These are phyloP conservation scores for Xerocomus potaroensis DNA, from an alignment of 768 basidiomycete species.

Conservation along the genomic window DNA sequence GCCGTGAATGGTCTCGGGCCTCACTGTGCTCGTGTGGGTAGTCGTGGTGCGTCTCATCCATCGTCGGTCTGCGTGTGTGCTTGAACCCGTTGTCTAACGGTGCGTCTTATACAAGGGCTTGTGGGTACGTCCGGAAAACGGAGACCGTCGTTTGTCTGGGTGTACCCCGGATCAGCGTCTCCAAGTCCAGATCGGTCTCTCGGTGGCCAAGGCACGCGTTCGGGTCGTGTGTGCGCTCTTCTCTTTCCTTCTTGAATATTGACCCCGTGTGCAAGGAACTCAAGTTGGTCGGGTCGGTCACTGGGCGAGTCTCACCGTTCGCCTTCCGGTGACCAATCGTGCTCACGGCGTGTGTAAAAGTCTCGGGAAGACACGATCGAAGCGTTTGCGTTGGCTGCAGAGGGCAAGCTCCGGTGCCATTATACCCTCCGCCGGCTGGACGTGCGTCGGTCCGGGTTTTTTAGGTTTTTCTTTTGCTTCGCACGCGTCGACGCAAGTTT, in stretches of 20 bases:
- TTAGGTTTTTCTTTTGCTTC: too few relatives aligned
- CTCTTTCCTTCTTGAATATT: neutral
- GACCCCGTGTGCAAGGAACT: conserved; percentile 11
- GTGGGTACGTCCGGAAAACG: conserved; percentile 40
- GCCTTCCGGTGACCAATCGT: too few relatives aligned
- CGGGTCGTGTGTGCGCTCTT: too few relatives aligned
- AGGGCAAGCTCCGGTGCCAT: too few relatives aligned
- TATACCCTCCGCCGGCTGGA: too few relatives aligned
- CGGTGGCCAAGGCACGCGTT: conserved; percentile 29
- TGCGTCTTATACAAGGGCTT: conserved; percentile 40
- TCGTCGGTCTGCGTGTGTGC: neutral
- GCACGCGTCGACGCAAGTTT: too few relatives aligned
- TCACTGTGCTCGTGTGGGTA: conserved; percentile 29
- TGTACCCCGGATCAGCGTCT: conserved; percentile 32
- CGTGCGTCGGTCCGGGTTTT: too few relatives aligned
- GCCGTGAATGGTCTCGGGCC: conserved; percentile 43
- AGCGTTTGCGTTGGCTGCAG: too few relatives aligned
- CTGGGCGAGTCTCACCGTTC: too few relatives aligned
- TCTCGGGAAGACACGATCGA: too few relatives aligned
- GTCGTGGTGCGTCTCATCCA: conserved; percentile 13
- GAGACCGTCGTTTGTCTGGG: conserved; percentile 42
- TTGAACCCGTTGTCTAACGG: conserved; percentile 7
- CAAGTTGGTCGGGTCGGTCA: conserved; percentile 16
- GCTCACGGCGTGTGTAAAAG: too few relatives aligned
- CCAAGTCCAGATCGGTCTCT: conserved; percentile 28